Conservation (phyloP, 495 filamentous ascomycete genomes). For the Mytilinidion resinicola region DNA sequence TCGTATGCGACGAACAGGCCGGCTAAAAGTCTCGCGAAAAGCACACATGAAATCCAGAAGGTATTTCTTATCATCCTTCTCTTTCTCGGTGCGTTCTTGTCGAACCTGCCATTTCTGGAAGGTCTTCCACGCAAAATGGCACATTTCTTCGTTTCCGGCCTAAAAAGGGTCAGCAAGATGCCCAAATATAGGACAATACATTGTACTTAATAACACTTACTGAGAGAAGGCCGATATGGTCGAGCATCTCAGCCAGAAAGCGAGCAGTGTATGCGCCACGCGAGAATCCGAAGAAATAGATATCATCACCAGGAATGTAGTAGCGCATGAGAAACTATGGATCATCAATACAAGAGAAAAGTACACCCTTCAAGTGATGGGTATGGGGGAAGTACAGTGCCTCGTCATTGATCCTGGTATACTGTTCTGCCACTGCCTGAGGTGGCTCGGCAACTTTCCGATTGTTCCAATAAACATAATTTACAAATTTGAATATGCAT, state of each 20-base stretch:
- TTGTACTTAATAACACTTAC: conserved; percentile 9
- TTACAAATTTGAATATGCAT: not conserved
- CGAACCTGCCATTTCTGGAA: conserved; percentile 80
- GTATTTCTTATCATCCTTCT: conserved; percentile 54
- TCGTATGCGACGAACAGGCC: conserved; percentile 65
- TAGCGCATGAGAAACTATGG: conserved; percentile 71
- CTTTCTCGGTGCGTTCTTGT: conserved; percentile 48
- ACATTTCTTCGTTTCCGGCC: conserved; percentile 81
- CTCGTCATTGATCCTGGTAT: no score
- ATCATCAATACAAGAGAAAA: no score
- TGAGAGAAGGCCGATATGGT: conserved; percentile 71
- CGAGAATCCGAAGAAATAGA: conserved; percentile 78
- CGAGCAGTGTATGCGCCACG: conserved; percentile 83
- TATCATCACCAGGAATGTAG: conserved; percentile 72
- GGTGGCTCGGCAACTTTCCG: no score
- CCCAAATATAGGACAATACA: no score
- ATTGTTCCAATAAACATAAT: no score
- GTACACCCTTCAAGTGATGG: no score
- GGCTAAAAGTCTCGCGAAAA: conserved; percentile 79
- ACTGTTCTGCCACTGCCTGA: not conserved
- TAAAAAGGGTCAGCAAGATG: not conserved
- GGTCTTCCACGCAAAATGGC: conserved; percentile 79
- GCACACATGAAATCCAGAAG: conserved; percentile 74
- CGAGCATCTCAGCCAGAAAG: conserved; percentile 82
- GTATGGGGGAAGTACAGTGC: no score